These are phyloP conservation scores for Agaricus blazei DNA, from an alignment of 768 basidiomycete genomes.

Conservation along the genomic window DNA sequence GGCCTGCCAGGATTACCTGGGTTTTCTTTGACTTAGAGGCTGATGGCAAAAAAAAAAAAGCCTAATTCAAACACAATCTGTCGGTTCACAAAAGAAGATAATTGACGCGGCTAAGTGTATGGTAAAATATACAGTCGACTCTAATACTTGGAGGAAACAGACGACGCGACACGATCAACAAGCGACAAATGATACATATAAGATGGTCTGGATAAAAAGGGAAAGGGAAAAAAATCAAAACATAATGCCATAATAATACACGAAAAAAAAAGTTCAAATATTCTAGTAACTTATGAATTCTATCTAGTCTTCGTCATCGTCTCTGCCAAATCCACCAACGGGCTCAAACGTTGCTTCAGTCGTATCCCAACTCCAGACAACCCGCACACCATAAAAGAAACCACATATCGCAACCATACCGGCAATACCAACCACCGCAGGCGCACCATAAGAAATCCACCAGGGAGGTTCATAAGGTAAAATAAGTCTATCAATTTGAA, in stretches of 20 bases:
- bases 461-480: constrained; percentile 83
- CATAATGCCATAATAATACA: not conserved
- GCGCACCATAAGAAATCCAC: constrained; percentile 75
- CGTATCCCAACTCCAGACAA: constrained; percentile 68
- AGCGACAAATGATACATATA: too few species aligned
- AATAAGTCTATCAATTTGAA: constrained; percentile 81
- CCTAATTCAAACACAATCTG: too few species aligned
- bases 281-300: not conserved
- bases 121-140: too few species aligned
- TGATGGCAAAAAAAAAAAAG: too few species aligned
- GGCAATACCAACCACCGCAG: constrained; percentile 52
- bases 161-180: too few species aligned
- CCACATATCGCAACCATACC: constrained; percentile 57
- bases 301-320: constrained; percentile 36
- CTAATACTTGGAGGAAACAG: too few species aligned
- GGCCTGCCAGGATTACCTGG: too few species aligned
- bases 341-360: constrained; percentile 91
- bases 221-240: not conserved
- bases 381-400: constrained; percentile 71
- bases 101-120: too few species aligned
- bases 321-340: constrained; percentile 69
- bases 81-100: too few species aligned
- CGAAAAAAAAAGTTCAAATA: not conserved
- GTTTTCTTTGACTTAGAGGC: too few species aligned
- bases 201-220: not conserved